Evolutionary conservation across 2,329 filamentous ascomycete genomes (phyloP).

Genomic region (Tolypocladium nubicola): DNA sequence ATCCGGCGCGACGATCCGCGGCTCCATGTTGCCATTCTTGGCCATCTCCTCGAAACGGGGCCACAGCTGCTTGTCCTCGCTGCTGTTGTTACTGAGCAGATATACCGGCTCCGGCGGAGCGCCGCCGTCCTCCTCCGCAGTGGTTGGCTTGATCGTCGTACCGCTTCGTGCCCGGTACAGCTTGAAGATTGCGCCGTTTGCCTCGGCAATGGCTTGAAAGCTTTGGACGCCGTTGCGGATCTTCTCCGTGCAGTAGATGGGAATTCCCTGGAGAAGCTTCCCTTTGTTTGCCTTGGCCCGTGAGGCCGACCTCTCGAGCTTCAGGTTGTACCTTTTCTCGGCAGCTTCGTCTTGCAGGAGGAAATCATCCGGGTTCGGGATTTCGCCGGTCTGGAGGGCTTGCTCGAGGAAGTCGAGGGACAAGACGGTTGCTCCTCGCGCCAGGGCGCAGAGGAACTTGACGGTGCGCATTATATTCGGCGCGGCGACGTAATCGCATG

Average conservation of each 20-base stretch:
- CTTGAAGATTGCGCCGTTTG: slow-evolving; percentile 78
- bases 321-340: slow-evolving; percentile 62
- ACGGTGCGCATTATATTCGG: slow-evolving; percentile 80
- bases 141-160: slow-evolving; percentile 53
- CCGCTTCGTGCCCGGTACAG: slow-evolving; percentile 66
- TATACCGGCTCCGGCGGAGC: slow-evolving; percentile 64
- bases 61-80: slow-evolving; percentile 67
- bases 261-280: slow-evolving; percentile 62
- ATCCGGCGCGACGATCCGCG: slow-evolving; percentile 72
- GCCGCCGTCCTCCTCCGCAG: slow-evolving; percentile 52
- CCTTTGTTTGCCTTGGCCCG: slow-evolving; percentile 69
- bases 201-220: slow-evolving; percentile 75
- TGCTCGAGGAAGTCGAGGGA: slow-evolving; percentile 69
- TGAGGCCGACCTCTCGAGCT: slow-evolving; percentile 54
- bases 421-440: slow-evolving; percentile 68
- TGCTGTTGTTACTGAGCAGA: slow-evolving; percentile 59
- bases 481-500: slow-evolving; percentile 79
- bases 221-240: slow-evolving; percentile 75
- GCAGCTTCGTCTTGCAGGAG: slow-evolving; percentile 59
- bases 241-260: slow-evolving; percentile 73
- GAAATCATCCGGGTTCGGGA: slow-evolving; percentile 56
- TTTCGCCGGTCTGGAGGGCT: slow-evolving; percentile 57
- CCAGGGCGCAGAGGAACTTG: slow-evolving; percentile 85
- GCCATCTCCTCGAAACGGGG: slow-evolving; percentile 71
- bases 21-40: slow-evolving; percentile 63